Evolutionary conservation across 1,139 yeast genomes (phyloP), one percentile per base, ranked within the genome.

Genomic region (Nematodospora anomalae): DNA sequence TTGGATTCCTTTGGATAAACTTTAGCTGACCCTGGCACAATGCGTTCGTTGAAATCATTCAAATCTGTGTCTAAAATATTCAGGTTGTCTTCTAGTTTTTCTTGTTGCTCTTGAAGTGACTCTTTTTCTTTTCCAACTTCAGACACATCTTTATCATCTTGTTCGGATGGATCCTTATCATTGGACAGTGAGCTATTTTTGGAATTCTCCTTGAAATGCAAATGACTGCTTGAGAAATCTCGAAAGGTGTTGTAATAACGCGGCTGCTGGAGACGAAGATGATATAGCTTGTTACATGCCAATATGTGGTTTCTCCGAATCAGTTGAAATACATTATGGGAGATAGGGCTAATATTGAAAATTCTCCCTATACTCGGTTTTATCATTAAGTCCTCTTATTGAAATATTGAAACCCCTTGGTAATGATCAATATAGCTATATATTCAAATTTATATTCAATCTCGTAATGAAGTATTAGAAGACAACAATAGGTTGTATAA

Each of bases 341-440:
- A 18, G 20, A 20, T 6, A 16, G 21, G 32, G 14, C 8, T 29
- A 13, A 20, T 7, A 16, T 14, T 23, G 14, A 5, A 20, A 13
- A 16, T 6, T 16, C 13, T 26, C 13, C 20, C 12, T 28, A 20
- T 12, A 3, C n/a, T 28, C 9, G 2, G 82, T 59, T n/a, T 72
- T 60, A 38, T 73, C 76, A 14, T 83, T 67, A 51, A 83, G 85
- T 9, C 51, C 47, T 0, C 65, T 63, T 0, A n/a, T n/a, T n/a
- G n/a, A n/a, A n/a, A n/a, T n/a, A n/a, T 74, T 70, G 47, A 81
- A 80, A 1, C 81, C 80, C 4, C 74, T 57, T 0, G 47, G 49
- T 7, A 47, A 45, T 18, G 75, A 56, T 33, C 67, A 64, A 16
- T 58, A 62, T 44, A 60, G 71, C 2, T 73, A 69, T 11, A 53